These are phyloP conservation scores for Pythium phragmitis DNA, from an alignment of 352 stramenopile species.

Conservation along the genomic window DNA sequence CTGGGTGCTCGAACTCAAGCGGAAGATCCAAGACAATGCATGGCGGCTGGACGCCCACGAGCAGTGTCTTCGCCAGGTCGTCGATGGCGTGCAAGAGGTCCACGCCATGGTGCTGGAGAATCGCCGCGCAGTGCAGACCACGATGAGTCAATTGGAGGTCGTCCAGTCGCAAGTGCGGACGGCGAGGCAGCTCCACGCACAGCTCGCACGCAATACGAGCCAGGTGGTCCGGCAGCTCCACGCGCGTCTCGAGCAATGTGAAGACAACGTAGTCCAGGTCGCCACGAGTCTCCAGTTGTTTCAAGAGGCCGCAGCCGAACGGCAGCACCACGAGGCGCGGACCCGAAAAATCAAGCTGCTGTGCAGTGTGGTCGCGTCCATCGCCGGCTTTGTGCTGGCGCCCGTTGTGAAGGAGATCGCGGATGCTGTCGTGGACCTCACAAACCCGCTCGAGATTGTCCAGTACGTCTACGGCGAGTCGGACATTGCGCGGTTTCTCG, in stretches of 20 bases:
- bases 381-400: constrained; percentile 27
- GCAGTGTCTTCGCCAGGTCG: constrained; percentile 20
- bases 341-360: constrained; percentile 27
- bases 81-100: constrained; percentile 18
- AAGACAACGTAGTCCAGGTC: constrained; percentile 24
- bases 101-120: constrained; percentile 24
- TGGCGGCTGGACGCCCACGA: constrained; percentile 25
- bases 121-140: constrained; percentile 10
- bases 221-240: constrained; percentile 19
- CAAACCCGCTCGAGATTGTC: constrained; percentile 30
- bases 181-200: constrained; percentile 9
- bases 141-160: constrained; percentile 4
- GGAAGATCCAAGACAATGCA: constrained; percentile 24
- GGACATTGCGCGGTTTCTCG: constrained; percentile 18
- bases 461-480: constrained; percentile 17
- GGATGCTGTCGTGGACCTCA: constrained; percentile 28
- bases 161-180: constrained; percentile 14
- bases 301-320: constrained; percentile 13
- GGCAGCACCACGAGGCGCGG: constrained; percentile 24
- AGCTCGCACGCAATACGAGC: constrained; percentile 11
- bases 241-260: constrained; percentile 14
- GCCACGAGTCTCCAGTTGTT: constrained; percentile 22
- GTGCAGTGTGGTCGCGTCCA: constrained; percentile 23
- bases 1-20: constrained; percentile 40
- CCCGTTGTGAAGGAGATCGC: constrained; percentile 29